Evolutionary conservation across 306 rosid species (phyloP).

Genomic region (Prunus mira): DNA sequence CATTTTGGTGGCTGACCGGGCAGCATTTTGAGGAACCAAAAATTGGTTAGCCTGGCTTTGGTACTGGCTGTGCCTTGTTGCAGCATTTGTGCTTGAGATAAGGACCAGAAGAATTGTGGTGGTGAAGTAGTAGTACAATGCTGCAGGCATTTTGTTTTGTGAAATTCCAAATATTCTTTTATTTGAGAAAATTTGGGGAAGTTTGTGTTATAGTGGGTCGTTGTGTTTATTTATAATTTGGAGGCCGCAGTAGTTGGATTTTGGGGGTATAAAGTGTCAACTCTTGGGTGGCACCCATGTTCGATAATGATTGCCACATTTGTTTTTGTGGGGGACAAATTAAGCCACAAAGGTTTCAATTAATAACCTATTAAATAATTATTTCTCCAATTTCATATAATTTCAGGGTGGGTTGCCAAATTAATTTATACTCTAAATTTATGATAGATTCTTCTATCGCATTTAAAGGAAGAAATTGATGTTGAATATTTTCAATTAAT

Average conservation of each 20-base stretch:
- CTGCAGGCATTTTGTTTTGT: slow-evolving; percentile 17
- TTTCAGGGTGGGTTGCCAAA: neutral
- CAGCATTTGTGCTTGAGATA: slow-evolving; percentile 21
- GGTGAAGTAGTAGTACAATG: neutral
- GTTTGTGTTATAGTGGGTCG: neutral
- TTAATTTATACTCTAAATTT: neutral
- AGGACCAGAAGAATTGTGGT: slow-evolving; percentile 23
- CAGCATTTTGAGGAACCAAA: slow-evolving; percentile 65
- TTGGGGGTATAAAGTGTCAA: slow-evolving; percentile 35
- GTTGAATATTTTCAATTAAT: neutral
- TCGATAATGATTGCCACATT: slow-evolving; percentile 56
- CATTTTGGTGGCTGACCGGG: slow-evolving; percentile 36
- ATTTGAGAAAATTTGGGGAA: neutral
- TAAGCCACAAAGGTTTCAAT: neutral
- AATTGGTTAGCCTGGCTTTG: slow-evolving; percentile 41
- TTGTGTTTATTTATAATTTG: slow-evolving; percentile 13
- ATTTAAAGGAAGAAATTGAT: neutral
- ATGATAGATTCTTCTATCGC: neutral
- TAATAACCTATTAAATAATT: neutral
- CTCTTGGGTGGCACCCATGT: slow-evolving; percentile 85
- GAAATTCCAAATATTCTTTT: neutral
- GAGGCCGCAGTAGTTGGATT: slow-evolving; percentile 23
- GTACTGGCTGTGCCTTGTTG: neutral
- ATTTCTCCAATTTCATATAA: neutral
- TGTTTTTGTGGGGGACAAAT: slow-evolving; percentile 7